Conservation (phyloP, 2,329 filamentous ascomycete genomes). For the Calcarisporium arbuscula region DNA sequence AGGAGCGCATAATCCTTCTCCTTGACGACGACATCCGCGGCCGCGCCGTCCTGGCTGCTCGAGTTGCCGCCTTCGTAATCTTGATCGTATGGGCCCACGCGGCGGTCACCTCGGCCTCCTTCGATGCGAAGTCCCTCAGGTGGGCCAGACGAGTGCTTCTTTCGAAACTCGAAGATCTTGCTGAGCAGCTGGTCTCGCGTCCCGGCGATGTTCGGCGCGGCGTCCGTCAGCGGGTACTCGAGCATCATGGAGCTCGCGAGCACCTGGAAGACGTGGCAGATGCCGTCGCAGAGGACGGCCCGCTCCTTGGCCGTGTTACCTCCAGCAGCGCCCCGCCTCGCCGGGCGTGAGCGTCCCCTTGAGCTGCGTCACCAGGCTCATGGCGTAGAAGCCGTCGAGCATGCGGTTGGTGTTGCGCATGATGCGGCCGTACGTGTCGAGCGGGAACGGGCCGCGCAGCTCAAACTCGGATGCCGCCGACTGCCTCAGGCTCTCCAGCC, state of each 20-base stretch:
- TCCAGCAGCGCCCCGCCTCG: slow-evolving; percentile 68
- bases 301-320: slow-evolving; percentile 74
- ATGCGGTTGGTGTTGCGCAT: slow-evolving; percentile 70
- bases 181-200: slow-evolving; percentile 72
- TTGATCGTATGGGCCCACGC: too few relatives aligned
- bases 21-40: slow-evolving; percentile 31
- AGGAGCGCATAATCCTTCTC: slow-evolving; percentile 79
- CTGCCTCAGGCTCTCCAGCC: slow-evolving; percentile 62
- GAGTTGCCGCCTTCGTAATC: too few relatives aligned
- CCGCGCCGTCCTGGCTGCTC: neutral
- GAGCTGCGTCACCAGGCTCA: slow-evolving; percentile 82
- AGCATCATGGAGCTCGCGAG: slow-evolving; percentile 83
- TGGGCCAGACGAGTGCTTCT: slow-evolving; percentile 36
- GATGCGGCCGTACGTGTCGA: slow-evolving; percentile 60
- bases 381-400: slow-evolving; percentile 83
- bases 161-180: slow-evolving; percentile 76
- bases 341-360: slow-evolving; percentile 66
- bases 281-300: slow-evolving; percentile 70
- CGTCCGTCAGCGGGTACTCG: slow-evolving; percentile 80
- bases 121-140: neutral
- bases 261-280: slow-evolving; percentile 76
- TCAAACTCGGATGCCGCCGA: slow-evolving; percentile 75
- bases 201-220: slow-evolving; percentile 69
- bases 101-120: neutral
- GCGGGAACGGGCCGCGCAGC: slow-evolving; percentile 73